Evolutionary conservation across 441 rosid species (phyloP).

Genomic region (Populus hybrid): DNA sequence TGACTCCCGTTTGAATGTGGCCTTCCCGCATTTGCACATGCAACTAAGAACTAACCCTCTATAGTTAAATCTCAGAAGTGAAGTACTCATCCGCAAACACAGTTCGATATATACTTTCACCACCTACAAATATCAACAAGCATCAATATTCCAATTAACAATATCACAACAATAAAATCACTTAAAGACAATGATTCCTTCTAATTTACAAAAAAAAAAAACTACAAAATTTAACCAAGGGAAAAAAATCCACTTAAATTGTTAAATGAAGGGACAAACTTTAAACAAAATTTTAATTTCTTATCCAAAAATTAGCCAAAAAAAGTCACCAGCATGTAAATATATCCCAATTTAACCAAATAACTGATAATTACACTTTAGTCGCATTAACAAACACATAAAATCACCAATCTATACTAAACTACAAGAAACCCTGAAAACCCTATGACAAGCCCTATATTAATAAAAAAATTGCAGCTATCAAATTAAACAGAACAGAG

Average conservation of each 20-base stretch:
- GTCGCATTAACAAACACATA: neutral
- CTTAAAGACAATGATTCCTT: neutral
- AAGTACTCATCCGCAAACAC: constrained; percentile 69
- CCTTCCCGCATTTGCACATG: constrained; percentile 82
- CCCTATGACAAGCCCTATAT: neutral
- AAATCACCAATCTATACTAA: neutral
- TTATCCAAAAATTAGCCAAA: neutral
- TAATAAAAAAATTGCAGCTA: neutral
- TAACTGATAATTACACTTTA: neutral
- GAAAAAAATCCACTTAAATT: neutral
- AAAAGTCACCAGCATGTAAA: neutral
- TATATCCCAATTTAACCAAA: neutral
- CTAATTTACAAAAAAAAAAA: neutral
- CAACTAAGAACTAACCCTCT: constrained; percentile 61
- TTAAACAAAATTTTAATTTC: neutral
- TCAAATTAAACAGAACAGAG: neutral
- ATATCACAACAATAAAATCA: neutral
- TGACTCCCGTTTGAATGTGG: constrained; percentile 91
- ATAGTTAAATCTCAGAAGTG: constrained; percentile 85
- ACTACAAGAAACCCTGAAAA: neutral
- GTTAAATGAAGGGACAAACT: neutral
- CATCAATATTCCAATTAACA: neutral
- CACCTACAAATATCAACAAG: constrained; percentile 42
- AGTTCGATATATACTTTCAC: constrained; percentile 81
- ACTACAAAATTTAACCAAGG: neutral